A percentile compares a stretch with the other conserved stretches of the same genome.
Conservation (phyloP, 768 basidiomycete genomes). For the Boletus rubroflammeus region DNA sequence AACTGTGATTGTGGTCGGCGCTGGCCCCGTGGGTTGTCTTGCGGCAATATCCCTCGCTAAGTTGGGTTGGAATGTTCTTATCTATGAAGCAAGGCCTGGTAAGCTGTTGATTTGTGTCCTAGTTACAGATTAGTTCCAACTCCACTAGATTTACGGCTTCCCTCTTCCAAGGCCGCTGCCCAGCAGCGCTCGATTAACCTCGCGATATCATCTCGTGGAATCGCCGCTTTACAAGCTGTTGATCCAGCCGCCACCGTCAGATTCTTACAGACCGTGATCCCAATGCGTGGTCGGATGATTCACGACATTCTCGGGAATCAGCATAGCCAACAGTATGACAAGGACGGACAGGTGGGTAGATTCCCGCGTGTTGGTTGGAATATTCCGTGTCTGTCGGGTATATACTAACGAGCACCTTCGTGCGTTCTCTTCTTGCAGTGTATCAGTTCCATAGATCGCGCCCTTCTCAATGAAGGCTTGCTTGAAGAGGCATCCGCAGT, state of each 20-base stretch:
- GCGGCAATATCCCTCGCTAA: slow-evolving; percentile 82
- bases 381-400: slow-evolving; percentile 20
- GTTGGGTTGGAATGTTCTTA: slow-evolving; percentile 77
- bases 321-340: slow-evolving; percentile 86
- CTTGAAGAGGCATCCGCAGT: slow-evolving; percentile 67
- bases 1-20: slow-evolving; percentile 73
- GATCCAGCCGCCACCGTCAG: slow-evolving; percentile 65
- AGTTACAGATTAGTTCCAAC: slow-evolving; percentile 12
- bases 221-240: slow-evolving; percentile 80
- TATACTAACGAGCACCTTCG: slow-evolving; percentile 24
- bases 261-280: slow-evolving; percentile 78
- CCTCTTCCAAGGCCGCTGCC: slow-evolving; percentile 58
- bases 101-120: slow-evolving; percentile 17
- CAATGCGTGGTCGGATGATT: slow-evolving; percentile 96
- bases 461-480: slow-evolving; percentile 82
- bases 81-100: slow-evolving; percentile 83
- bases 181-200: slow-evolving; percentile 93
- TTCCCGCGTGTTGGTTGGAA: slow-evolving; percentile 15
- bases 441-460: slow-evolving; percentile 91
- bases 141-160: slow-evolving; percentile 65
- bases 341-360: slow-evolving; percentile 73
- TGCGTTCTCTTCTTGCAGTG: slow-evolving; percentile 48
- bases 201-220: slow-evolving; percentile 90
- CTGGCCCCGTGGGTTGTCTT: slow-evolving; percentile 93
- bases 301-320: slow-evolving; percentile 69